Evolutionary conservation across 116 monocot species (phyloP).

Genomic region (Papilionanthe hybrid): DNA sequence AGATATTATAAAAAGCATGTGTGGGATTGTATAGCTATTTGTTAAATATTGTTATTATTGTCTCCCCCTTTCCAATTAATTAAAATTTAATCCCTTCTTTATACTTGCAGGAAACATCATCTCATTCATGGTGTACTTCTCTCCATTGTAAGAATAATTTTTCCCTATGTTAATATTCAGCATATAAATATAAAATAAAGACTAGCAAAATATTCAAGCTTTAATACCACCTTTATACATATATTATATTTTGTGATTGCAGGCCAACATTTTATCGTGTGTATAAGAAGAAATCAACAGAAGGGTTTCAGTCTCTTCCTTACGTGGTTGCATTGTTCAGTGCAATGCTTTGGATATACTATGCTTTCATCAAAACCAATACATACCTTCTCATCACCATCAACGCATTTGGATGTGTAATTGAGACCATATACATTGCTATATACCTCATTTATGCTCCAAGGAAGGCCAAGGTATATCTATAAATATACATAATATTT

Average conservation of each 20-base stretch:
- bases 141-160: slow-evolving; percentile 52
- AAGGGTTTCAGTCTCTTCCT: slow-evolving; percentile 36
- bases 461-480: slow-evolving; percentile 22
- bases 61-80: not conserved
- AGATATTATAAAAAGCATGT: no score
- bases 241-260: not conserved
- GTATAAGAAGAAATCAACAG: slow-evolving; percentile 47
- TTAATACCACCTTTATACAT: not conserved
- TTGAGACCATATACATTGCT: slow-evolving; percentile 30
- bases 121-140: slow-evolving; percentile 66
- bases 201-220: not conserved
- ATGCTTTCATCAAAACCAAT: slow-evolving; percentile 29
- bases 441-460: slow-evolving; percentile 28
- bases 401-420: slow-evolving; percentile 25
- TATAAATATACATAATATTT: not conserved
- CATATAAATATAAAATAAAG: not conserved
- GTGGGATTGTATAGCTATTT: no score
- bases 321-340: slow-evolving; percentile 36
- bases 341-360: slow-evolving; percentile 43
- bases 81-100: not conserved
- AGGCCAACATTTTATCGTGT: slow-evolving; percentile 70
- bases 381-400: slow-evolving; percentile 40
- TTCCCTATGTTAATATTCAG: not conserved
- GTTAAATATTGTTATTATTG: not conserved
- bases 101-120: slow-evolving; percentile 49